Percentiles rank a stretch among this genome's conserved stretches.
phyloP scores from a whole-genome alignment of 2,329 filamentous ascomycete genomes.

The Xylaria multiplex region DNA sequence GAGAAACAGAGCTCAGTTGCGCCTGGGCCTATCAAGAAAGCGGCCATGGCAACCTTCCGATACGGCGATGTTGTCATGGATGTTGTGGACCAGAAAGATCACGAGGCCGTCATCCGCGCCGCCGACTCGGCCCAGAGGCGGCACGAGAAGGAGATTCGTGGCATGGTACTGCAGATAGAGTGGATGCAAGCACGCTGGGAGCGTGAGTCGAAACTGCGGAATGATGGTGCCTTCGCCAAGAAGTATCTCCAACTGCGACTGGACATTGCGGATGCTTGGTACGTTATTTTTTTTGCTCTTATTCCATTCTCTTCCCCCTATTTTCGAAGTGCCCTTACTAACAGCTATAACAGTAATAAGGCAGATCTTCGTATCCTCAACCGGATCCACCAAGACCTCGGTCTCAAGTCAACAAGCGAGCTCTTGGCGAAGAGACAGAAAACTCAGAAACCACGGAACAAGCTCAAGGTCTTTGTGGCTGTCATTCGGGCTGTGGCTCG shows the following conservation, averaged over 20 bases:
- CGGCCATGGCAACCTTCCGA: conserved; percentile 46
- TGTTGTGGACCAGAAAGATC: conserved; percentile 50
- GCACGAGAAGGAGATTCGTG: conserved; percentile 80
- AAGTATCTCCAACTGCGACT: conserved; percentile 81
- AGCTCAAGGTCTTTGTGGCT: conserved; percentile 57
- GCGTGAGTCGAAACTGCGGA: conserved; percentile 82
- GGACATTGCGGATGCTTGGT: conserved; percentile 90
- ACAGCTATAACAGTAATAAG: conserved; percentile 77
- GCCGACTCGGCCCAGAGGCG: conserved; percentile 71
- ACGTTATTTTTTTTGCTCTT: conserved; percentile 56
- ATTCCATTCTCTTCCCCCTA: conserved; percentile 22
- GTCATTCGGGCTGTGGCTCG: conserved; percentile 65
- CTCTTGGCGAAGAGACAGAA: conserved; percentile 48
- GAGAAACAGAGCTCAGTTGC: conserved; percentile 33
- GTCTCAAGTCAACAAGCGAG: conserved; percentile 50
- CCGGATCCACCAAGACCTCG: conserved; percentile 75
- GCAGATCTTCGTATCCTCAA: conserved; percentile 87
- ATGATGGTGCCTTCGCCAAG: conserved; percentile 87
- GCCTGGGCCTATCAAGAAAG: conserved; percentile 39
- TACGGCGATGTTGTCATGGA: conserved; percentile 64
- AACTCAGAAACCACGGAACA: conserved; percentile 38
- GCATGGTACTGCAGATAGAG: conserved; percentile 87
- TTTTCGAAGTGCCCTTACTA: conserved; percentile 41
- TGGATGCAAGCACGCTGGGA: conserved; percentile 86
- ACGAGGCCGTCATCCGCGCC: conserved; percentile 63